These are phyloP conservation scores for Plantago major DNA, from an alignment of 257 asterid species.

Conservation along the genomic window DNA sequence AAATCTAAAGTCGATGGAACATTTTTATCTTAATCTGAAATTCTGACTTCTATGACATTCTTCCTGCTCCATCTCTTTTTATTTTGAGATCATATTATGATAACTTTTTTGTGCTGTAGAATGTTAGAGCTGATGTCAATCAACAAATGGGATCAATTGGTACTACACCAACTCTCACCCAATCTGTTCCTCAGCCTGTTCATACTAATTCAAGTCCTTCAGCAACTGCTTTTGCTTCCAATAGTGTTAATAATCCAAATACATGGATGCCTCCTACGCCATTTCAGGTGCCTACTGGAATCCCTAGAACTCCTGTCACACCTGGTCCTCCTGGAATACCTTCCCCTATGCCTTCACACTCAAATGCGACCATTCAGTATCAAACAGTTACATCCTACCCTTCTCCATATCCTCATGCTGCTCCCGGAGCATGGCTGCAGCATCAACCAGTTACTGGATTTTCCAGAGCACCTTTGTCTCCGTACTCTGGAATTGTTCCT, in stretches of 20 bases:
- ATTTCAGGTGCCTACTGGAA: slow-evolving; percentile 52
- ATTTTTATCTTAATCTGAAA: no score
- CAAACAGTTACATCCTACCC: slow-evolving; percentile 47
- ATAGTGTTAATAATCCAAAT: slow-evolving; percentile 33
- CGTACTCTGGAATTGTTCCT: slow-evolving; percentile 51
- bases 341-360: slow-evolving; percentile 40
- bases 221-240: slow-evolving; percentile 34
- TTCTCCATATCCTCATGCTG: slow-evolving; percentile 48
- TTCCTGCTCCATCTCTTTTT: no score
- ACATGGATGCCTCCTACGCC: slow-evolving; percentile 50
- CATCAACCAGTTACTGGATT: slow-evolving; percentile 58
- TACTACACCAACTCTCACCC: slow-evolving; percentile 41
- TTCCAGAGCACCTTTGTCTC: slow-evolving; percentile 67
- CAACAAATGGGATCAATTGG: slow-evolving; percentile 39
- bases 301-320: slow-evolving; percentile 43
- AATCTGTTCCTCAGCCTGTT: slow-evolving; percentile 42
- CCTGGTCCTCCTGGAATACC: slow-evolving; percentile 63
- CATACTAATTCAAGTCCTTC: slow-evolving; percentile 42
- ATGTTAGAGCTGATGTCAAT: slow-evolving; percentile 39
- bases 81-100: not conserved
- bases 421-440: slow-evolving; percentile 83
- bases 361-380: slow-evolving; percentile 51
- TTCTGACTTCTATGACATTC: no score
- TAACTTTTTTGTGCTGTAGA: slow-evolving; percentile 34
- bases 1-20: no score